These are phyloP conservation scores for Penicillium macrosclerotiorum DNA, from an alignment of 495 filamentous ascomycete genomes.

Conservation along the genomic window DNA sequence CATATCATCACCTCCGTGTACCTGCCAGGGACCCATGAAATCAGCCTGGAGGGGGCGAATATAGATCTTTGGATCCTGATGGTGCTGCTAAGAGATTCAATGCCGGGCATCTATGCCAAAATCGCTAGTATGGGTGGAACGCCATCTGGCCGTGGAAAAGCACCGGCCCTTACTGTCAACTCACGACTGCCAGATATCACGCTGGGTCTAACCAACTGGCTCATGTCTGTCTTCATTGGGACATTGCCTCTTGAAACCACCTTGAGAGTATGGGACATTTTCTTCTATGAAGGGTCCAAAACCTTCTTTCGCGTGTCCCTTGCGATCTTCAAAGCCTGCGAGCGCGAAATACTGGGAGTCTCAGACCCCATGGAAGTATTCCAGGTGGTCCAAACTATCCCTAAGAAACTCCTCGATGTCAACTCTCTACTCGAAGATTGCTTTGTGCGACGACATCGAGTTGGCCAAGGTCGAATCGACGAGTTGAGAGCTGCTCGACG, in stretches of 20 bases:
- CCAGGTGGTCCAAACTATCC: conserved; percentile 89
- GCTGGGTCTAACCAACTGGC: conserved; percentile 93
- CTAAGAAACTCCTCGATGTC: conserved; percentile 74
- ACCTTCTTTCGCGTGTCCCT: conserved; percentile 93
- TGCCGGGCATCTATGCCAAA: conserved; percentile 84
- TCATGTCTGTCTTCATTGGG: conserved; percentile 95
- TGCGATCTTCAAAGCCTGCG: conserved; percentile 89
- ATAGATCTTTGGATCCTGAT: conserved; percentile 94
- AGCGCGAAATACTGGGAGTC: conserved; percentile 74
- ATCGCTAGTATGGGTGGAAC: conserved; percentile 71
- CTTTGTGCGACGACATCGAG: conserved; percentile 75
- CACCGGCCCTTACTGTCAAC: conserved; percentile 45
- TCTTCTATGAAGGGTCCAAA: conserved; percentile 94
- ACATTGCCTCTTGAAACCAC: conserved; percentile 88
- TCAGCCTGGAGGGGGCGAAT: conserved; percentile 88
- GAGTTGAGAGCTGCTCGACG: conserved; percentile 39
- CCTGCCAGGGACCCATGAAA: conserved; percentile 88
- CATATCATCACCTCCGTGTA: conserved; percentile 87
- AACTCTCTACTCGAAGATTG: conserved; percentile 78
- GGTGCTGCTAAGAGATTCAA: conserved; percentile 74
- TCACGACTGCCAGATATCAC: conserved; percentile 83
- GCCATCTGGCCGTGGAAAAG: conserved; percentile 41
- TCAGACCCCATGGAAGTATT: conserved; percentile 94
- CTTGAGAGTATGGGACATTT: conserved; percentile 89
- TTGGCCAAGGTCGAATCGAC: conserved; percentile 64